Evolutionary conservation across 208 protist genomes (phyloP), one percentile per base, ranked within the genome.

Genomic region (Trypanosoma avium): DNA sequence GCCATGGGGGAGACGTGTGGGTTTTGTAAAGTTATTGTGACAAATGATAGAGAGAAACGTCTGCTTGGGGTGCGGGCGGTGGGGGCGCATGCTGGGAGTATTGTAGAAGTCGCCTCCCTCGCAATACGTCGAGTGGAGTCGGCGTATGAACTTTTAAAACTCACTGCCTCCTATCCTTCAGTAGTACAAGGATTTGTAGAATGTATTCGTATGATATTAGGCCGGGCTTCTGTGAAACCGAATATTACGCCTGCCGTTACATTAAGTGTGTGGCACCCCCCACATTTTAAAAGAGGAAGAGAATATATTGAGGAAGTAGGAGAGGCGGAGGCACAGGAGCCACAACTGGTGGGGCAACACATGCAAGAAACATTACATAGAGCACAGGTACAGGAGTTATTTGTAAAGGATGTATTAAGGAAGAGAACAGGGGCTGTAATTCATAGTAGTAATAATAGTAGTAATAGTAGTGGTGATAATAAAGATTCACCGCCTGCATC

Each of bases 11-110:
- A 61, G 13, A 70, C 70, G 13, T 58, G 67, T 27, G 84, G 84
- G 13, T 91, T 91, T 36, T 77, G 86, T 67, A 91, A 91, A 73
- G 56, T 91, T 13, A 76, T 91, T 46, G 81, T 86, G 7, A 81
- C 84, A 29, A 86, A 84, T 67, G 75, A 91, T 40, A 42, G 71
- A 24, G 68, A 88, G 66, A 87, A 87, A 67, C 70, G 73, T 3
- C 68, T 91, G 32, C 73, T 91, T 29, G 84, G 84, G 15, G 81
- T 88, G 19, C 81, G 81, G 8, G 81, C 81, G 21, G 66, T 86
- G 40, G 78, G 84, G 9, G 61, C 72, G 10, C 81, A 91, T 47
- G 74, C 84, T 24, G 77, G 72, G 24, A 84, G 77, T 22, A 76
- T 91, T 46, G 79, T 91, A 32, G 84, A 88, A 61, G 68, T 86